phyloP scores from a whole-genome alignment of 108 stramenopile genomes.

The Licmophora abbreviata region DNA sequence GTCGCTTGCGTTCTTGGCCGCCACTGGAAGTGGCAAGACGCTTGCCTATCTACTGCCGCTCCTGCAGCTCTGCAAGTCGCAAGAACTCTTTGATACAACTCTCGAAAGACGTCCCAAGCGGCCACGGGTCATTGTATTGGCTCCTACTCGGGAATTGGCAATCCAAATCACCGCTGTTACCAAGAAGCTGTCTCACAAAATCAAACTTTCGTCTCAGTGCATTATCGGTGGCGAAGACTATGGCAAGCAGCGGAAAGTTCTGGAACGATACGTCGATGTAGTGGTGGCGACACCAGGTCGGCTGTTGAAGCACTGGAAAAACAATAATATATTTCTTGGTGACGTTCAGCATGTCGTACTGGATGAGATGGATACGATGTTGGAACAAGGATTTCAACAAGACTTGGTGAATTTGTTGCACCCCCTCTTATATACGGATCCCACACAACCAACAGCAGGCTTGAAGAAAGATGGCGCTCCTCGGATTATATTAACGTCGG shows the following conservation, averaged over 20 bases:
- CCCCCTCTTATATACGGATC: slow-evolving; percentile 72
- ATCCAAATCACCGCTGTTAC: slow-evolving; percentile 83
- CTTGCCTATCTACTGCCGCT: slow-evolving; percentile 83
- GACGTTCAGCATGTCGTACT: slow-evolving; percentile 62
- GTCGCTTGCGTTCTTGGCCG: slow-evolving; percentile 70
- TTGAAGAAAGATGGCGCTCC: slow-evolving; percentile 53
- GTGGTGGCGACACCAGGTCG: slow-evolving; percentile 92
- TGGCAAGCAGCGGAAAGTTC: slow-evolving; percentile 62
- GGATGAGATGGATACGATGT: slow-evolving; percentile 98
- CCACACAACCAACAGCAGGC: no score
- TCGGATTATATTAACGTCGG: slow-evolving; percentile 87
- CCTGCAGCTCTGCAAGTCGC: slow-evolving; percentile 67
- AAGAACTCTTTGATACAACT: slow-evolving; percentile 45
- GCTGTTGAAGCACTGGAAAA: slow-evolving; percentile 87
- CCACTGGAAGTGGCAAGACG: slow-evolving; percentile 85
- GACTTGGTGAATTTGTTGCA: slow-evolving; percentile 80
- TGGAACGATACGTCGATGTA: slow-evolving; percentile 78
- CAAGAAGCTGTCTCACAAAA: slow-evolving; percentile 73
- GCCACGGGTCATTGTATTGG: slow-evolving; percentile 84
- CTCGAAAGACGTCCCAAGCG: slow-evolving; percentile 58
- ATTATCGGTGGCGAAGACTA: slow-evolving; percentile 89
- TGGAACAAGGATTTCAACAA: slow-evolving; percentile 91
- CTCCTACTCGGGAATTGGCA: slow-evolving; percentile 92
- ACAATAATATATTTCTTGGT: slow-evolving; percentile 72
- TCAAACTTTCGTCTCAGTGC: slow-evolving; percentile 75